Conservation (phyloP, 1,284 basidiomycete genomes). For the Chondrostereum purpureum region DNA sequence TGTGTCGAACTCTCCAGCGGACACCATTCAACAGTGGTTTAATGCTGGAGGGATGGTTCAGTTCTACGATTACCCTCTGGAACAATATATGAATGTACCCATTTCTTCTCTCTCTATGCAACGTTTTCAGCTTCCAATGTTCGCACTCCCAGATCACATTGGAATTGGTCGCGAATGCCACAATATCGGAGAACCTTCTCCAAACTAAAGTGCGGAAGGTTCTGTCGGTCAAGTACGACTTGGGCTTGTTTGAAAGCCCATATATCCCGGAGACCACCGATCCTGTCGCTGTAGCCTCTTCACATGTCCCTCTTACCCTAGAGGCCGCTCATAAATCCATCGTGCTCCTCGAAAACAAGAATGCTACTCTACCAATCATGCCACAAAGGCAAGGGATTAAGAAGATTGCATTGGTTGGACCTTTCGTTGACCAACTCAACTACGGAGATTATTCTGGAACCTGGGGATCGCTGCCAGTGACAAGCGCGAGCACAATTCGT, state of each 20-base stretch:
- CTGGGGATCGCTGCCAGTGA: constrained; percentile 21
- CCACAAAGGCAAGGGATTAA: constrained; percentile 14
- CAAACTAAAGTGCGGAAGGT: constrained; percentile 17
- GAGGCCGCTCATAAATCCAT: constrained; percentile 20
- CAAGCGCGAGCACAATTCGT: constrained; percentile 19
- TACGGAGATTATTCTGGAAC: constrained; percentile 24
- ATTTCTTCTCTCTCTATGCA: not conserved
- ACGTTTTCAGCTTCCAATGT: not conserved
- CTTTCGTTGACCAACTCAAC: constrained; percentile 21
- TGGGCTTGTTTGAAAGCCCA: constrained; percentile 22
- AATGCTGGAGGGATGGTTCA: constrained; percentile 24
- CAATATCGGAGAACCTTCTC: constrained; percentile 14
- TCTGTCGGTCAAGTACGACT: constrained; percentile 21
- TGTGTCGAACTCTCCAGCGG: constrained; percentile 17
- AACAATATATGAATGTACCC: constrained; percentile 17
- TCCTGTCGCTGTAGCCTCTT: constrained; percentile 16
- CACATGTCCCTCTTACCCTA: constrained; percentile 20
- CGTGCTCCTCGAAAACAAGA: constrained; percentile 21
- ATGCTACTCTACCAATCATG: constrained; percentile 18
- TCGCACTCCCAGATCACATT: constrained; percentile 13
- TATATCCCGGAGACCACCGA: constrained; percentile 14
- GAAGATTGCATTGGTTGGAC: constrained; percentile 21
- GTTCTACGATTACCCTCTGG: constrained; percentile 21
- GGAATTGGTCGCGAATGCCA: constrained; percentile 18
- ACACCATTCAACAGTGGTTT: constrained; percentile 23